Evolutionary conservation across 2,329 filamentous ascomycete species (phyloP).

Genomic region (Phialophora verrucosa): DNA sequence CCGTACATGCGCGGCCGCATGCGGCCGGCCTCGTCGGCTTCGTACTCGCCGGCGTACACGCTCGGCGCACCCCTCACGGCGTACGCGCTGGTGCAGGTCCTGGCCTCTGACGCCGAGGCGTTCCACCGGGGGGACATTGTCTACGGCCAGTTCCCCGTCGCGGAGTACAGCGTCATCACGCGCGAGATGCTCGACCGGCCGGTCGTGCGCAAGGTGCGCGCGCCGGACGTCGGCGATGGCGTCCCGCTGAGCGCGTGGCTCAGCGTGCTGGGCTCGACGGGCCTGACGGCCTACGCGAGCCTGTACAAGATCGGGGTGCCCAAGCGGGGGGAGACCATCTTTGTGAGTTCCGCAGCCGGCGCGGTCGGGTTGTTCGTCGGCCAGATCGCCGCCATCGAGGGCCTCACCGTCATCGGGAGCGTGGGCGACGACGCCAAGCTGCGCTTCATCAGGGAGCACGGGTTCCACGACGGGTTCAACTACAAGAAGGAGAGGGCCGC

Average conservation of each 20-base stretch:
- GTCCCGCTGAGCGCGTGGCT: constrained; percentile 69
- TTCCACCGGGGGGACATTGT: constrained; percentile 63
- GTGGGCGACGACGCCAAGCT: constrained; percentile 83
- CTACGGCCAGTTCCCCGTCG: constrained; percentile 63
- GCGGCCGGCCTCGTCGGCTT: constrained; percentile 65
- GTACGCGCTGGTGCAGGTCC: constrained; percentile 66
- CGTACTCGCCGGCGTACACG: constrained; percentile 66
- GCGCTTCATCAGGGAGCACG: constrained; percentile 71
- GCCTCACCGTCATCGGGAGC: constrained; percentile 77
- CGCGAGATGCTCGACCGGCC: constrained; percentile 68
- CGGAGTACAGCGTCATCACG: constrained; percentile 62
- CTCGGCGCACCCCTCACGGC: constrained; percentile 63
- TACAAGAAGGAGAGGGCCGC: constrained; percentile 79
- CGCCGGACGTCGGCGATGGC: constrained; percentile 44
- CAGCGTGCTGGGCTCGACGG: constrained; percentile 73
- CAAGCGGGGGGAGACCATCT: constrained; percentile 73
- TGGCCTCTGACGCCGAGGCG: constrained; percentile 64
- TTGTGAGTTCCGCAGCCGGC: constrained; percentile 73
- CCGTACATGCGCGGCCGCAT: constrained; percentile 78
- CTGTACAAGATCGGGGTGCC: constrained; percentile 71
- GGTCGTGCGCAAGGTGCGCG: constrained; percentile 47
- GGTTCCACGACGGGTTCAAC: constrained; percentile 78
- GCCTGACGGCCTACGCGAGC: constrained; percentile 69
- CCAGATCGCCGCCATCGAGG: constrained; percentile 74
- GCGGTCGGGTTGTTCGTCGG: constrained; percentile 77